Conservation (phyloP, 2,329 filamentous ascomycete genomes). For the Drechslera avenae region DNA sequence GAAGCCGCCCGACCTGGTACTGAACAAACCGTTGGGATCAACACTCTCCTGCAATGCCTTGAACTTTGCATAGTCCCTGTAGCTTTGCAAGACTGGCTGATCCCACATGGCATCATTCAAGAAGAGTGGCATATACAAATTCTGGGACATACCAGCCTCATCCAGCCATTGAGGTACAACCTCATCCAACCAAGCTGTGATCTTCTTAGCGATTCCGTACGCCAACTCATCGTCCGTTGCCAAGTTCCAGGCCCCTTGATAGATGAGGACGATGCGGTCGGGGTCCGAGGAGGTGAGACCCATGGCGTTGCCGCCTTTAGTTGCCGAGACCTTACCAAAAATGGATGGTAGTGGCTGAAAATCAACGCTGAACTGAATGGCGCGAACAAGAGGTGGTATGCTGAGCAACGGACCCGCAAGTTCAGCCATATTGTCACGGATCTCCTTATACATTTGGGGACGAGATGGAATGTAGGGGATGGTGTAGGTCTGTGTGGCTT, state of each 20-base stretch:
- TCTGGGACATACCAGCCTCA: slow-evolving; percentile 24
- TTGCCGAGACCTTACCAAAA: slow-evolving; percentile 23
- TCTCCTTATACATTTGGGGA: slow-evolving; percentile 44
- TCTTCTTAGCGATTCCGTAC: slow-evolving; percentile 18
- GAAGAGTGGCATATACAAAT: slow-evolving; percentile 29
- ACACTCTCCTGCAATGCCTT: slow-evolving; percentile 26
- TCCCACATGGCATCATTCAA: slow-evolving; percentile 32
- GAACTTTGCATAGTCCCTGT: slow-evolving; percentile 26
- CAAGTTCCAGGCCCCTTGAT: slow-evolving; percentile 26
- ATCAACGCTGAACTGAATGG: slow-evolving; percentile 29
- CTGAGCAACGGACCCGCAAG: slow-evolving; percentile 34
- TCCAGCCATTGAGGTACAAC: slow-evolving; percentile 29
- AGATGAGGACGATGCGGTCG: slow-evolving; percentile 29
- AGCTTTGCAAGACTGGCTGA: slow-evolving; percentile 28
- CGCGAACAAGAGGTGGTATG: slow-evolving; percentile 10
- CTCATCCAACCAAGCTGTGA: slow-evolving; percentile 31
- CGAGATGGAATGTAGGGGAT: slow-evolving; percentile 32
- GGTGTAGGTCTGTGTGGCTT: slow-evolving; percentile 26
- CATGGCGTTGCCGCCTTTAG: slow-evolving; percentile 34
- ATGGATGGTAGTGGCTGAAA: slow-evolving; percentile 30
- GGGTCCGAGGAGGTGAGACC: slow-evolving; percentile 28
- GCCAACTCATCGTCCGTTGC: slow-evolving; percentile 20
- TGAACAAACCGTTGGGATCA: slow-evolving; percentile 29
- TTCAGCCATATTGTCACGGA: slow-evolving; percentile 36
- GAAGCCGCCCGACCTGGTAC: slow-evolving; percentile 27